Percentiles rank a stretch among this genome's conserved stretches.
Conservation (phyloP, 2,329 filamentous ascomycete genomes). For the Xylariaceae sp. region DNA sequence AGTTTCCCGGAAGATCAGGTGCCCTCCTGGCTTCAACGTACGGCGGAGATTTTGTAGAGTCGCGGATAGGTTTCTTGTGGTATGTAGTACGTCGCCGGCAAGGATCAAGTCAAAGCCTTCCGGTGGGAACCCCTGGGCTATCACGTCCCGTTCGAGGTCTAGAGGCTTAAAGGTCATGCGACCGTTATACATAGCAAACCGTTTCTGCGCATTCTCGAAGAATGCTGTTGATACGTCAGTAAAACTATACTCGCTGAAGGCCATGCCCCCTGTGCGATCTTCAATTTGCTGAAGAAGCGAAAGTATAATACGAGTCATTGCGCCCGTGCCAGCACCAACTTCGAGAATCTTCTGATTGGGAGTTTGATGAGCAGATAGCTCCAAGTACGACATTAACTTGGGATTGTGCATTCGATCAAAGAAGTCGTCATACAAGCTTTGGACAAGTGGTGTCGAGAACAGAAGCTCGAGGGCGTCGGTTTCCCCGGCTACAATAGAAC, state of each 20-base stretch:
- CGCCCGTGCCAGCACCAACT: conserved; percentile 45
- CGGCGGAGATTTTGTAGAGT: conserved; percentile 20
- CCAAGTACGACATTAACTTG: conserved; percentile 20
- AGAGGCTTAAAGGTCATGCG: conserved; percentile 11
- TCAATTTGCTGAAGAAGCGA: conserved; percentile 26
- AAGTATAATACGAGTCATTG: conserved; percentile 37
- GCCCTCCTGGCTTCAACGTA: conserved; percentile 18
- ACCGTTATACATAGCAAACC: neutral
- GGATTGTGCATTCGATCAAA: conserved; percentile 34
- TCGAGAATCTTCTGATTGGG: conserved; percentile 43
- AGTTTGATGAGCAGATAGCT: conserved; percentile 36
- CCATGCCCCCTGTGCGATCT: conserved; percentile 21
- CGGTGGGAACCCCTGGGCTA: conserved; percentile 16
- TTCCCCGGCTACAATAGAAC: neutral
- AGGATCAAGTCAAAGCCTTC: conserved; percentile 23
- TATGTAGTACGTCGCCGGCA: conserved; percentile 25
- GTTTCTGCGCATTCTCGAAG: conserved; percentile 3
- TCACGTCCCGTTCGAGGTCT: conserved; percentile 17
- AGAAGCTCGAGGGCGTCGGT: neutral
- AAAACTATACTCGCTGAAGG: conserved; percentile 40
- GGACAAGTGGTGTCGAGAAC: conserved; percentile 29
- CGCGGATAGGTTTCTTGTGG: conserved; percentile 15
- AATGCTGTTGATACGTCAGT: conserved; percentile 42
- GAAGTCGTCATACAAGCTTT: conserved; percentile 40
- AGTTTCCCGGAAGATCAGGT: conserved; percentile 8